Evolutionary conservation across 306 rosid species (phyloP), one percentile per base, ranked within the genome.

Genomic region (Castanea mollissima): DNA sequence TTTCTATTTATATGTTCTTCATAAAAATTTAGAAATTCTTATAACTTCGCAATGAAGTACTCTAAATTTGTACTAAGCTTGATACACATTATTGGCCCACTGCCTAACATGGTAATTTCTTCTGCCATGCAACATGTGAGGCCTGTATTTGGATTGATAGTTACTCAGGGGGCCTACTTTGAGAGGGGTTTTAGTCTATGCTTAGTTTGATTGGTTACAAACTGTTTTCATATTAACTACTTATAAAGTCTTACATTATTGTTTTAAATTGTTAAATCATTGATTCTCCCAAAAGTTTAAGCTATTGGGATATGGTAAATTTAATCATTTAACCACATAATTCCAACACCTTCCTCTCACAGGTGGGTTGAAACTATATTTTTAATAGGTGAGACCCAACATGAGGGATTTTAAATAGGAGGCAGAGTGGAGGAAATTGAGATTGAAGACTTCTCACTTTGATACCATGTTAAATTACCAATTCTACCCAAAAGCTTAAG

Each of bases 401-500:
- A 41, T 0, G 12, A 2, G 46, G 1, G 12, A 41, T 41, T 41
- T 41, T 41, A 41, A 38, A 41, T 8, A 3, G 1, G 12, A 41
- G 46, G 3, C 8, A 41, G 46, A 41, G 12, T 41, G 12, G 46
- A 41, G 46, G 12, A 8, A 3, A 41, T 0, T 41, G 12, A 41
- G 12, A 8, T 41, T 41, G 12, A 41, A 0, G 3, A 41, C 3
- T 0, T 41, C 12, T 41, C 8, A 8, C 3, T 41, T 1, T 41
- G 12, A 41, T 41, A 41, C 12, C 3, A 41, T 41, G 0, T 41
- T 41, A 41, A 41, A 2, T 41, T 41, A 41, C 12, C 0, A 12
- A 41, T 41, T 41, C 0, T 41, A 3, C 0, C 3, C 1, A 41
- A 41, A 41, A 41, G 3, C 0, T 41, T 41, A 8, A 41, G 0